Conservation (phyloP, 257 asterid genomes). For the Echites panduratus region DNA sequence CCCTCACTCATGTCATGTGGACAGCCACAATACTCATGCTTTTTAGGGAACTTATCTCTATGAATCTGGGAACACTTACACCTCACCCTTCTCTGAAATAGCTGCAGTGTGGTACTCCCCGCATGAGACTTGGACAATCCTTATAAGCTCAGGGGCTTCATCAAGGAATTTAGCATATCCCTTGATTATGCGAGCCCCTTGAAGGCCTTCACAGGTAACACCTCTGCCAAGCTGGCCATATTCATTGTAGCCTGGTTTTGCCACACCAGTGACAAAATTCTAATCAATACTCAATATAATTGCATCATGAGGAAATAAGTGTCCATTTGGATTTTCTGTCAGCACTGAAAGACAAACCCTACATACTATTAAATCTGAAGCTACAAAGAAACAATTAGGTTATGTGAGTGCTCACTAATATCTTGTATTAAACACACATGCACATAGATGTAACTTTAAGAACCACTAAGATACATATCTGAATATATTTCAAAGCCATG, state of each 20-base stretch:
- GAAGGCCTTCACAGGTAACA: constrained; percentile 89
- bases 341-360: background rate
- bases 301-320: constrained; percentile 18
- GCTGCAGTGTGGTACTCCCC: constrained; percentile 98
- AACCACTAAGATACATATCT: background rate
- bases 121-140: constrained; percentile 81
- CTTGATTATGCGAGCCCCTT: constrained; percentile 75
- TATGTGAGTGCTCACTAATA: background rate
- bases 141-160: constrained; percentile 95
- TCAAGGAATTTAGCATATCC: constrained; percentile 86
- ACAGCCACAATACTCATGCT: constrained; percentile 35
- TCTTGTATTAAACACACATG: background rate
- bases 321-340: constrained; percentile 13
- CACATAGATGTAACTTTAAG: constrained; percentile 4
- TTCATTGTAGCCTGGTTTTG: constrained; percentile 94
- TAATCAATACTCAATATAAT: constrained; percentile 35
- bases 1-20: constrained; percentile 29
- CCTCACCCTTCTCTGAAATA: constrained; percentile 85
- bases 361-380: background rate
- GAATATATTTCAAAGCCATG: background rate
- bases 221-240: constrained; percentile 99
- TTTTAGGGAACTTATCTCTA: constrained; percentile 29
- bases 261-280: constrained; percentile 46
- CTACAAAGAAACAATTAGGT: constrained; percentile 11
- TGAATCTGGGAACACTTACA: constrained; percentile 69